Base-by-base conservation (phyloP, 2,329 filamentous ascomycete species). In the Aureobasidium sp. region DNA sequence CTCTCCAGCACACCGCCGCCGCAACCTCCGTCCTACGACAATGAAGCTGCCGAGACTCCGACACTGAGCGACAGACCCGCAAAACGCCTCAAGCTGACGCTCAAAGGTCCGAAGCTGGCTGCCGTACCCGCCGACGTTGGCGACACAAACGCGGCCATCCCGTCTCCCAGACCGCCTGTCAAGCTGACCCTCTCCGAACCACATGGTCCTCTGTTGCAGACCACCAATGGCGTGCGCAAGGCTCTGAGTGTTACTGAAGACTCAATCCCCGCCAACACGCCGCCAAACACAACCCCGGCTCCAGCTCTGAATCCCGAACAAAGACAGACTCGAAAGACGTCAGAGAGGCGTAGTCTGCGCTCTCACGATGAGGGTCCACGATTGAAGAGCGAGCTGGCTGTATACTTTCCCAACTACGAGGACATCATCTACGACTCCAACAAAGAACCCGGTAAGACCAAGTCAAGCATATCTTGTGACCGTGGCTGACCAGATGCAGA, bases 391-490 rank as follows among this genome's bases (percentile, higher is more conserved):
- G 92, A 96, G 70, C 80, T 97, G 63, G 87, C 91, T 38, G 83
- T 85, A 50, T 97, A 96, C 75, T 96, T 97, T 70, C 86, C 89
- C 57, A 92, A 95, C 69, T 97, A 96, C 74, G 92, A 96, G 74
- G 90, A 95, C 71, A 84, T 96, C 66, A 90, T 97, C 75, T 91
- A 89, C 64, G 89, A 95, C 70, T 86, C 90, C 64, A 84, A 86
- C 40, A 87, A 87, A 67, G 87, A 92, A 74, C 79, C 87, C 67
- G 62, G 62, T 63, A 37, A 33, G 60, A 29, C 33, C 40, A 25
- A 40, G 11, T 31, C 13, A 8, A 40, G 8, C 33, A 38, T 5
- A 37, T 40, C 5, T 38, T 21, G 6, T 17, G 25, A 9, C 31
- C 60, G 57, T 45, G 57, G 53, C 66, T 65, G 33, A 65, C 59